Evolutionary conservation across 345 rosid species (phyloP).

Genomic region (Eucalyptus pumila): DNA sequence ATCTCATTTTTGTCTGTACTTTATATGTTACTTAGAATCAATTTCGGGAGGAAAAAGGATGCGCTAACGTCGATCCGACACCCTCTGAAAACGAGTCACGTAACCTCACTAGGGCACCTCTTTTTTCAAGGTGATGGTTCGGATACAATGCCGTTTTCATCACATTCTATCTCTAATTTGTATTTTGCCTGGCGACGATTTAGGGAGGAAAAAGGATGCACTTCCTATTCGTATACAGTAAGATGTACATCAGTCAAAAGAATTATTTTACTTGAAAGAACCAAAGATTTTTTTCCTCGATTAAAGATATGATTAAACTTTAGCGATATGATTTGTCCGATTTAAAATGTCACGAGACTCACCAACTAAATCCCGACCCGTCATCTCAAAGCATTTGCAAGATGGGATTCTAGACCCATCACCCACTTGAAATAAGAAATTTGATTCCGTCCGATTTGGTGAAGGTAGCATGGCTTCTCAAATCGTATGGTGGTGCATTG

Average conservation of each 20-base stretch:
- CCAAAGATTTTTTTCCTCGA: neutral
- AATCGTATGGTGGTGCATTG: neutral
- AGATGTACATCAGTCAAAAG: neutral
- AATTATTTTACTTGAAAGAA: neutral
- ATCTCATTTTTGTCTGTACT: no score
- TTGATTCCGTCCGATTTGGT: neutral
- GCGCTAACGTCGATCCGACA: neutral
- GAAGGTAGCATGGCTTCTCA: neutral
- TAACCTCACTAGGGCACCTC: neutral
- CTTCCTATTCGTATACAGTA: neutral
- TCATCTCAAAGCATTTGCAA: neutral
- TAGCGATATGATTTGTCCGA: neutral
- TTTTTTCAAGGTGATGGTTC: neutral
- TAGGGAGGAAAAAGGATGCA: neutral
- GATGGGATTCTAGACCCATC: neutral
- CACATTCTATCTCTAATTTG: neutral
- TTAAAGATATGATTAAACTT: neutral
- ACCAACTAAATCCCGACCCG: neutral
- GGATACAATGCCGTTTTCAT: neutral
- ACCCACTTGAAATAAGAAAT: neutral
- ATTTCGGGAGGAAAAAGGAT: no score
- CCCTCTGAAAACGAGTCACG: neutral
- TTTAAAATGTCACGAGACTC: neutral
- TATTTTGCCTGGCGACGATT: neutral
- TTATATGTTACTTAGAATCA: no score